Evolutionary conservation across 2,329 filamentous ascomycete species (phyloP), one percentile per base, ranked within the genome.

Genomic region (Trichophyton rubrum): DNA sequence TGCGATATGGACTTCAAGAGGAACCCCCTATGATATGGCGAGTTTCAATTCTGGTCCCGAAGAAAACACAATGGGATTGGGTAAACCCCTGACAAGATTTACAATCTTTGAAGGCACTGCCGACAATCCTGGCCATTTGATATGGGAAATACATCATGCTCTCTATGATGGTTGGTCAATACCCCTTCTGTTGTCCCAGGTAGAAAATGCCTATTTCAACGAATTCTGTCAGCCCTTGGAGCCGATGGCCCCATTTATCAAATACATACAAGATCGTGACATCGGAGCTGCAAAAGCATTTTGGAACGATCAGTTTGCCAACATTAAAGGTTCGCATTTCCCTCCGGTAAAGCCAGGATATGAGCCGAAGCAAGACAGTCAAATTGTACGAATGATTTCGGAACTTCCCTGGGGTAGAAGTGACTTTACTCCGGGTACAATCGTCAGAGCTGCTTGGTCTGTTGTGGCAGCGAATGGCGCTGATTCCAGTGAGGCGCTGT

Each of bases 401-500:
- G 20, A 13, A 2, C 24, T 59, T 20, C 11, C n/a, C 5, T 43
- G 41, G 56, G 24, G 27, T 13, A n/a, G 24, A 27, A 27, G 38
- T 17, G 58, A 63, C n/a, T 53, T 43, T 27, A 60, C 59, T 11
- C 51, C 47, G 2, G 11, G n/a, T 11, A 60, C 59, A 20, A 22
- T 61, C n/a, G n/a, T 59, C 33, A n/a, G 47, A n/a, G 35, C 45
- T n/a, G 73, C 74, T 8, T 75, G 72, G 73, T 70, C 68, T 1
- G 41, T 75, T 20, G 62, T 73, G 2, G 59, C 73, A 0, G 67
- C 69, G 4, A 67, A 64, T 3, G 73, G 72, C 58, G 69, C 70
- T 6, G 68, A 67, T 1, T 70, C 68, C 11, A 66, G 73, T 41
- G 72, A 75, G 56, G 69, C 74, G 5, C 56, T 73, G 1, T 77